Evolutionary conservation across 805 yeast genomes (phyloP).

Genomic region (Suhomyces kilbournensis): DNA sequence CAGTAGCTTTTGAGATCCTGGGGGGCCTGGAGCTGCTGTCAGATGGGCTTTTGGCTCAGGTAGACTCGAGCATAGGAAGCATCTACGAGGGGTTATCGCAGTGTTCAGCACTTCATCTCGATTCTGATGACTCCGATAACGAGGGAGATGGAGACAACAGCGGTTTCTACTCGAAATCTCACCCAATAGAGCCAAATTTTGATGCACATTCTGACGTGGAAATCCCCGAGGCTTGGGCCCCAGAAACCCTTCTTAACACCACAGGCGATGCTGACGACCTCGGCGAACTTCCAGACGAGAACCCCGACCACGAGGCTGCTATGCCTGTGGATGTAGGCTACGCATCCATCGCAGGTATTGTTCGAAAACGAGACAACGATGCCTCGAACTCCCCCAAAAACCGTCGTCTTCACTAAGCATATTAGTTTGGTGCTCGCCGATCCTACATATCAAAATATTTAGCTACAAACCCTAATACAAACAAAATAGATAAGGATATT

Average conservation of each 20-base stretch:
- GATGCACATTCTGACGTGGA: constrained; percentile 8
- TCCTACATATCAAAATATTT: not conserved
- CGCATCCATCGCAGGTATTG: constrained; percentile 33
- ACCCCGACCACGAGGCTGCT: constrained; percentile 33
- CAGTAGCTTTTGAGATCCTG: constrained; percentile 18
- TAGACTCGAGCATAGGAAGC: constrained; percentile 7
- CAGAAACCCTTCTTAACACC: constrained; percentile 6
- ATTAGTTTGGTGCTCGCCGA: not conserved
- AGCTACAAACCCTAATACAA: not conserved
- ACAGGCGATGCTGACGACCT: constrained; percentile 40
- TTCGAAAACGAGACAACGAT: constrained; percentile 26
- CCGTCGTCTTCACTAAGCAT: constrained; percentile 7
- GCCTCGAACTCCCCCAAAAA: constrained; percentile 9
- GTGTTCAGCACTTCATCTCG: constrained; percentile 39
- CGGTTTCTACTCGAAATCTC: not conserved
- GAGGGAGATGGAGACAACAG: constrained; percentile 3
- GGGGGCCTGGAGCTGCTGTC: constrained; percentile 1
- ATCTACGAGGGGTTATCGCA: constrained; percentile 33
- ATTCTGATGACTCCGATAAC: constrained; percentile 22
- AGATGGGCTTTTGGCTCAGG: constrained; percentile 7
- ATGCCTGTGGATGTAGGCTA: constrained; percentile 43
- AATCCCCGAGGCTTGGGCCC: constrained; percentile 25
- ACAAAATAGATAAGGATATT: not conserved
- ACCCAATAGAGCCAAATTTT: not conserved
- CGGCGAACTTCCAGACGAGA: constrained; percentile 18